These are phyloP conservation scores for Arthromyces matolae DNA, from an alignment of 768 basidiomycete species.

Conservation along the genomic window DNA sequence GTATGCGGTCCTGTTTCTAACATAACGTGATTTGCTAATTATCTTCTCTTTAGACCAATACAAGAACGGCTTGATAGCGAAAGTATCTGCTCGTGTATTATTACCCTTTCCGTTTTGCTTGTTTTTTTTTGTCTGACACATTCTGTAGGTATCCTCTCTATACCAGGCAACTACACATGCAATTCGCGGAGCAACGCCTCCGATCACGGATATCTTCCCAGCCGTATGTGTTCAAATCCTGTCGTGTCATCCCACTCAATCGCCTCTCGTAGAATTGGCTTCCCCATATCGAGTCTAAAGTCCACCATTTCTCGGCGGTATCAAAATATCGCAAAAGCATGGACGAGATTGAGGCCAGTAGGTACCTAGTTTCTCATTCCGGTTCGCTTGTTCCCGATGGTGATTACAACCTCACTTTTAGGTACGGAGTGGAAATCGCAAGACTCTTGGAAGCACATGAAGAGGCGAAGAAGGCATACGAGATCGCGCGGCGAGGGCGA, in stretches of 20 bases:
- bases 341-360: conserved; percentile 79
- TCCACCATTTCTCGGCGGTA: conserved; percentile 82
- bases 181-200: conserved; percentile 40
- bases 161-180: conserved; percentile 51
- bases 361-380: conserved; percentile 31
- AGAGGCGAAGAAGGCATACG: conserved; percentile 68
- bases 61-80: conserved; percentile 82
- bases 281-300: conserved; percentile 78
- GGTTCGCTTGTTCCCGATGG: no score
- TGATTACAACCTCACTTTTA: conserved; percentile 29
- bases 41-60: conserved; percentile 44
- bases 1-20: conserved; percentile 42
- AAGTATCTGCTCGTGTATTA: conserved; percentile 68
- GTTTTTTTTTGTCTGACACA: not conserved
- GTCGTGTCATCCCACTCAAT: not conserved
- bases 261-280: conserved; percentile 60
- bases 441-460: conserved; percentile 66
- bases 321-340: conserved; percentile 85
- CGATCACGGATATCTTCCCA: conserved; percentile 48
- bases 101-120: not conserved
- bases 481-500: conserved; percentile 58
- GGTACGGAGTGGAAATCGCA: conserved; percentile 86
- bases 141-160: conserved; percentile 51
- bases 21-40: conserved; percentile 8
- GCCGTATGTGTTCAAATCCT: conserved; percentile 36